These are phyloP conservation scores for Rhododendron vialii DNA, from an alignment of 148 eudicot genomes.

Conservation along the genomic window DNA sequence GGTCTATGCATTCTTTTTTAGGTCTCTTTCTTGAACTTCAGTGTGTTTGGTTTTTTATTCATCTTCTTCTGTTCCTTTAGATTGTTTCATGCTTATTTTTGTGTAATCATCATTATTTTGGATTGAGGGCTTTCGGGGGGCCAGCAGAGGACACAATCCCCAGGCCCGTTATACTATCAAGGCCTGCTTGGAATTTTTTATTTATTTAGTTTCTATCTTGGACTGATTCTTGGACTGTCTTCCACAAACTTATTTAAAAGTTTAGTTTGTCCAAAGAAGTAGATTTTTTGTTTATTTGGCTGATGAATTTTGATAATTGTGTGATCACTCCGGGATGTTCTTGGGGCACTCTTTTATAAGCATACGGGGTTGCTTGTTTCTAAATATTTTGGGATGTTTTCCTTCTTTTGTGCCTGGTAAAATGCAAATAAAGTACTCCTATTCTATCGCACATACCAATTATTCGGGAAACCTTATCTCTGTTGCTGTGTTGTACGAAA, in stretches of 20 bases:
- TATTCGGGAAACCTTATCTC: background rate
- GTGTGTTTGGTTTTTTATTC: background rate
- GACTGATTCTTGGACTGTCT: background rate
- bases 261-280: background rate
- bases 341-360: background rate
- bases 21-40: constrained; percentile 5
- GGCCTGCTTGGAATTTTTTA: background rate
- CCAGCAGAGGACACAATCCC: background rate
- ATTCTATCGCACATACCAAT: background rate
- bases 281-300: background rate
- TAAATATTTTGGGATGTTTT: background rate
- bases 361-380: background rate
- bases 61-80: background rate
- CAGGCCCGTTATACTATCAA: background rate
- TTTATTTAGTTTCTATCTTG: background rate
- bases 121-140: background rate
- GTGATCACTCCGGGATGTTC: background rate
- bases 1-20: background rate
- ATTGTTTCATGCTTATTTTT: background rate
- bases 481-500: background rate
- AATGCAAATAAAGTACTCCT: background rate
- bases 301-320: background rate
- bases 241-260: background rate
- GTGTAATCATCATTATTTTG: background rate
- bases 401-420: background rate